These are phyloP conservation scores for Suillus plorans DNA, from an alignment of 768 basidiomycete species.

Conservation along the genomic window DNA sequence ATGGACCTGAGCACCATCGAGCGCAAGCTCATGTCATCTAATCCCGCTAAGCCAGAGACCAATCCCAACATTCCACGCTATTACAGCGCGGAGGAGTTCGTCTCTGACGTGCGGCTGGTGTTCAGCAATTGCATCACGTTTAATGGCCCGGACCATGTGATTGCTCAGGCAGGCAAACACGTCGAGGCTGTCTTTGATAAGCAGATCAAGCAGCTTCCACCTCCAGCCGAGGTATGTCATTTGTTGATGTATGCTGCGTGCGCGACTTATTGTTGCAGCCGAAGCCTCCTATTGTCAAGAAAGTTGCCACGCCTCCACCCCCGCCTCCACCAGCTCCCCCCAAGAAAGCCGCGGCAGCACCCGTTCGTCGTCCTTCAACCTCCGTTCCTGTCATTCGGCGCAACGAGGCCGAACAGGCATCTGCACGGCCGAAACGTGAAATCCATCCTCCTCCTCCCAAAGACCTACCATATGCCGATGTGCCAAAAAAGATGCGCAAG, in stretches of 20 bases:
- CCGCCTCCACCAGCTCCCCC: constrained; percentile 32
- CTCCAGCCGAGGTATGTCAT: constrained; percentile 67
- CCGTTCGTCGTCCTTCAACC: constrained; percentile 71
- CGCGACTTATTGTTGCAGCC: constrained; percentile 28
- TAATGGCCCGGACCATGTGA: constrained; percentile 88
- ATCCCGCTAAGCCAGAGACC: constrained; percentile 72
- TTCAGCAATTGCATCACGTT: constrained; percentile 88
- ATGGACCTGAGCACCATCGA: constrained; percentile 96
- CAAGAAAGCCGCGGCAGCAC: constrained; percentile 36
- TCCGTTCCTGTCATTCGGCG: constrained; percentile 84
- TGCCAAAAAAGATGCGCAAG: constrained; percentile 66
- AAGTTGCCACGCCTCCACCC: constrained; percentile 36
- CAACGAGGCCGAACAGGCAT: constrained; percentile 53
- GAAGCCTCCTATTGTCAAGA: constrained; percentile 48
- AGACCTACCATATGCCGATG: constrained; percentile 82
- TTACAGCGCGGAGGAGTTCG: constrained; percentile 72
- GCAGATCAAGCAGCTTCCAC: constrained; percentile 80
- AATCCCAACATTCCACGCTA: constrained; percentile 79
- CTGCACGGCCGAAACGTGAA: constrained; percentile 92
- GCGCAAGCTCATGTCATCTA: constrained; percentile 78
- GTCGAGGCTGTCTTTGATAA: constrained; percentile 87
- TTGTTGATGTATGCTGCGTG: constrained; percentile 16
- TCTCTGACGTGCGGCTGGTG: constrained; percentile 81
- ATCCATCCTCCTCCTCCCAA: constrained; percentile 95
- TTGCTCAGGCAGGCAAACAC: constrained; percentile 77